Evolutionary conservation across 257 asterid genomes (phyloP).

Genomic region (Gynochthodes officinalis): DNA sequence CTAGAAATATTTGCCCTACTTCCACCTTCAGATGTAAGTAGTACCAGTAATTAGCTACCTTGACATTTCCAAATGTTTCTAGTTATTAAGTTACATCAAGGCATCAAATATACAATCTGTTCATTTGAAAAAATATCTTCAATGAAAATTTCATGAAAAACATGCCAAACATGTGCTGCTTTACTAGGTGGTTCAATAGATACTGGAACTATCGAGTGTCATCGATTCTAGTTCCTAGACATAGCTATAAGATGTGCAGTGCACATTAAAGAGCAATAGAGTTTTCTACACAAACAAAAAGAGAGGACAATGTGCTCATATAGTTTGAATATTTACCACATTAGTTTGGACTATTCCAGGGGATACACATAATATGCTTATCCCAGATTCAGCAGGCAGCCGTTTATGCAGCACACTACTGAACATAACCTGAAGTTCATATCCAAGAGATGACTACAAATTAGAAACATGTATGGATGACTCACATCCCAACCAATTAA

Average conservation of each 20-base stretch:
- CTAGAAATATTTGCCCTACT: not conserved
- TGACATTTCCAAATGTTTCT: not conserved
- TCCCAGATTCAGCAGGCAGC: conserved; percentile 88
- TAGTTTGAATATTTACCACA: conserved; percentile 61
- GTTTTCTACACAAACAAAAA: not conserved
- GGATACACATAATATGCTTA: conserved; percentile 73
- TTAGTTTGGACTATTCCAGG: conserved; percentile 97
- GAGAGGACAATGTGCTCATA: conserved; percentile 8
- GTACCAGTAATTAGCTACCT: not conserved
- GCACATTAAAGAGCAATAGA: not conserved
- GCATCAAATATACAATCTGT: not conserved
- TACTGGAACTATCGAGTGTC: not conserved
- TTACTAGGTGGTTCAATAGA: not conserved
- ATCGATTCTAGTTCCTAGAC: not conserved
- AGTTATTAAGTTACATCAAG: too few relatives aligned
- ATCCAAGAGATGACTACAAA: conserved; percentile 22
- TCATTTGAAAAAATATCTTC: not conserved
- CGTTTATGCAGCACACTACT: conserved; percentile 88
- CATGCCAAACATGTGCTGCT: not conserved
- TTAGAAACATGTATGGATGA: conserved; percentile 1
- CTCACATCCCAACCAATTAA: not conserved
- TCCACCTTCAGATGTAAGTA: not conserved
- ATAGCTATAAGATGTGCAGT: not conserved
- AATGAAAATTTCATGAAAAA: not conserved
- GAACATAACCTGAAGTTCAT: conserved; percentile 74